Evolutionary conservation across 2,329 filamentous ascomycete genomes (phyloP), one percentile per base, ranked within the genome.

Genomic region (Aphanoascus verrucosus): DNA sequence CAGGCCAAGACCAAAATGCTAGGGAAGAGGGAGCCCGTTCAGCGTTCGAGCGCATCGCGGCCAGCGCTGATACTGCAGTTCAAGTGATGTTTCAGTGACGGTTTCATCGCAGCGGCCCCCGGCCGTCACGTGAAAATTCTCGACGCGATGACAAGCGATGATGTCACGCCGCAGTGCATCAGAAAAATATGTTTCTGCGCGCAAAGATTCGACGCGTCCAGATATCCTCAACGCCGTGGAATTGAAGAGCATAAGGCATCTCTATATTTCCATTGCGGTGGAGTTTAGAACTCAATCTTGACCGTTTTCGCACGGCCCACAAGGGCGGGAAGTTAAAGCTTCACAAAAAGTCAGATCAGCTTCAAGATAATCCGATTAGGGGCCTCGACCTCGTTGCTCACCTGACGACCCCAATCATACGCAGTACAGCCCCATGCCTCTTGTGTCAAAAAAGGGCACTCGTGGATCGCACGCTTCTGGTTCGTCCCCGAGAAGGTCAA

Each of bases 311-410:
- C 17, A 42, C 48, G 48, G 38, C 12, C 37, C 48, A 50, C 20
- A 38, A 17, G 14, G 2, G 6, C 19, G 15, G n/a, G 17, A 6
- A 28, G 12, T 23, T n/a, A 1, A 14, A 20, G 23, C 42, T 28
- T 38, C 31, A 49, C n/a, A 12, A 32, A 49, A 50, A 50, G 48
- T 42, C 38, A 50, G 34, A 50, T 20, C 32, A 50, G 37, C 35
- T 31, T 20, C 47, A 38, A 19, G 31, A n/a, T n/a, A n/a, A n/a
- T n/a, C n/a, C n/a, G n/a, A 17, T n/a, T 31, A 23, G 3, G 23
- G 23, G 23, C 23, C 17, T 49, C 17, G 9, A 19, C 5, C 12
- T n/a, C n/a, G n/a, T n/a, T n/a, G n/a, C n/a, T n/a, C 2, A 8
- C 28, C 34, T 35, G 37, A 6, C 34, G 17, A 3, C 17, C 34